phyloP scores from a whole-genome alignment of 2,329 filamentous ascomycete genomes.

The Trichoderma aggressivum region DNA sequence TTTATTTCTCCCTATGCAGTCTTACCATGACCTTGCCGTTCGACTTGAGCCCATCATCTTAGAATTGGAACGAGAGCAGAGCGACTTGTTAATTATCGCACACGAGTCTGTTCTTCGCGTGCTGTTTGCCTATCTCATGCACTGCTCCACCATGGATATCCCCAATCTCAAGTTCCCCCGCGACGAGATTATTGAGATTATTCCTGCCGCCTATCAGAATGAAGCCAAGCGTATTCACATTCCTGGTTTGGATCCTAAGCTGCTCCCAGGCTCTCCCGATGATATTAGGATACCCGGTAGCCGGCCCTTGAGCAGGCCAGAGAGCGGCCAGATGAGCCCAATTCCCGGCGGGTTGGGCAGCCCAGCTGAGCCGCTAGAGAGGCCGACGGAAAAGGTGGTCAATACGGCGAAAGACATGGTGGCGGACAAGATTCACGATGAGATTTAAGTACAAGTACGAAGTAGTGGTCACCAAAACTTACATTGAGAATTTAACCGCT shows the following conservation, averaged over 20 bases:
- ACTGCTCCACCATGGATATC: constrained; percentile 92
- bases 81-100: constrained; percentile 95
- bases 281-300: constrained; percentile 67
- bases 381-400: constrained; percentile 47
- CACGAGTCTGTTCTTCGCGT: constrained; percentile 97
- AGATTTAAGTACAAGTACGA: constrained; percentile 38
- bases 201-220: constrained; percentile 96
- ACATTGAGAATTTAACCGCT: not conserved
- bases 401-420: constrained; percentile 50
- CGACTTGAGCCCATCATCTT: constrained; percentile 96
- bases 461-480: not conserved
- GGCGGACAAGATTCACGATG: constrained; percentile 51
- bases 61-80: constrained; percentile 93
- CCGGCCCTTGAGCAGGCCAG: constrained; percentile 28
- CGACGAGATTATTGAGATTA: constrained; percentile 98
- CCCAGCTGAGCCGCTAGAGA: constrained; percentile 43
- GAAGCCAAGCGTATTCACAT: constrained; percentile 89
- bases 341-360: constrained; percentile 47
- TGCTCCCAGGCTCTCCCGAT: constrained; percentile 75
- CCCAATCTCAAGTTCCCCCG: constrained; percentile 90
- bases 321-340: constrained; percentile 42
- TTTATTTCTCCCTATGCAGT: constrained; percentile 49
- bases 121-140: constrained; percentile 97
- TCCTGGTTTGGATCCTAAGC: constrained; percentile 60
- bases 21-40: constrained; percentile 97